phyloP scores from a whole-genome alignment of 306 rosid genomes.

The Parietaria judaica region DNA sequence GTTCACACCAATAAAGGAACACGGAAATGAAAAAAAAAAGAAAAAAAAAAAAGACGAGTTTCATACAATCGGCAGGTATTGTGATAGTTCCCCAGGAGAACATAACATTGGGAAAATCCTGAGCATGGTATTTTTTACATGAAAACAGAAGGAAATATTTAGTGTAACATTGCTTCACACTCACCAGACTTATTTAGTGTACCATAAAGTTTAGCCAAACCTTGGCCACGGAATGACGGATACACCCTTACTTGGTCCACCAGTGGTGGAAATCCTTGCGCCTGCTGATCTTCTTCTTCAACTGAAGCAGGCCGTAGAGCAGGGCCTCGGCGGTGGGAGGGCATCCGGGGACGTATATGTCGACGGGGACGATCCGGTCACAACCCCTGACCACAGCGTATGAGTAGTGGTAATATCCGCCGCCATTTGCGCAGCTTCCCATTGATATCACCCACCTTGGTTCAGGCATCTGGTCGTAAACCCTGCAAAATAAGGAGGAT shows the following conservation, averaged over 20 bases:
- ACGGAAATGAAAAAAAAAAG: no score
- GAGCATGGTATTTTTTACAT: constrained; percentile 10
- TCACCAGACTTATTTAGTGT: constrained; percentile 28
- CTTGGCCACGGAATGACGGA: constrained; percentile 13
- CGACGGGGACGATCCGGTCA: no score
- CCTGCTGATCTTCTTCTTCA: constrained; percentile 95
- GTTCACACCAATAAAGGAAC: constrained; percentile 1
- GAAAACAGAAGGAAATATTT: constrained; percentile 28
- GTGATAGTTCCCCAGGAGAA: constrained; percentile 19
- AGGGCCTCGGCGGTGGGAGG: no score
- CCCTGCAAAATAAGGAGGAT: no score
- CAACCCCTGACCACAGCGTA: no score
- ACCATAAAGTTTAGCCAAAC: constrained; percentile 29
- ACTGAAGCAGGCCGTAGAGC: constrained; percentile 92
- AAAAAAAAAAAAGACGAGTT: constrained; percentile 11
- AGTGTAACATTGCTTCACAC: constrained; percentile 37
- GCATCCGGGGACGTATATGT: no score
- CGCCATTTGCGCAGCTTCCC: constrained; percentile 99
- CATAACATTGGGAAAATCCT: constrained; percentile 11
- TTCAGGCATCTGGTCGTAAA: constrained; percentile 99
- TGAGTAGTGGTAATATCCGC: no score
- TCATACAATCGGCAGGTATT: constrained; percentile 13
- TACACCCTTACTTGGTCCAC: constrained; percentile 82
- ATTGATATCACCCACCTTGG: constrained; percentile 97
- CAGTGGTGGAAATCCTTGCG: constrained; percentile 92